Base-by-base conservation (phyloP, 2,329 filamentous ascomycete genomes). In the Penicillium sp. region DNA sequence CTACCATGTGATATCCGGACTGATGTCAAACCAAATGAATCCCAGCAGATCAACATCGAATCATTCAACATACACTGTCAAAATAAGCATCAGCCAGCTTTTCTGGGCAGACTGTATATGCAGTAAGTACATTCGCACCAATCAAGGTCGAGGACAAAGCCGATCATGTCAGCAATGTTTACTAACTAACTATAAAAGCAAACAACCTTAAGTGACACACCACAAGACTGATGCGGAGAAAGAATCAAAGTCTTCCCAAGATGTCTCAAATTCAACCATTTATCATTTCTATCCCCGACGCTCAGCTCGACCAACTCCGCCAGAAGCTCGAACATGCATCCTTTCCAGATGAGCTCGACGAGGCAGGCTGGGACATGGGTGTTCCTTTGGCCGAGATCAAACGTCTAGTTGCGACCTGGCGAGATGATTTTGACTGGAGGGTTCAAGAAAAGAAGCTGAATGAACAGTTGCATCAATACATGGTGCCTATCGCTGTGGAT, bases 381-480 rank as follows among this genome's bases (percentile, higher is more conserved):
- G 68, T 74, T 8, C 79, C 79, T 0, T 59, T 82, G 0, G 60
- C 18, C n/a, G 45, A 52, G 6, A 61, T 84, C 41, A 77, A 78
- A 51, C 69, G 77, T 7, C 66, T 85, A 14, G 66, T 72, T 1
- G 59, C 66, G 4, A 67, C 75, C 48, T 85, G 80, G 80, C 65
- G 69, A 25, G 62, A 72, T 3, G 54, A 54, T 0, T 79, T 73
- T 53, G 73, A 83, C 56, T 85, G 80, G 80, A 70, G 77, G 20
- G 63, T 66, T 23, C 70, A 72, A 13, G 80, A 85, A 57, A 60
- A 66, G 3, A 66, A 69, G 31, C 56, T 85, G 8, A 85, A 85
- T 53, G 56, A 62, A 9, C 42, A 70, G 18, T 59, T 82, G 5
- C 74, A 77, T 0, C 79, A 85, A 33, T 83, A 72, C 59, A 70